phyloP scores from a whole-genome alignment of 352 stramenopile species.

The Phytophthora pistaciae region DNA sequence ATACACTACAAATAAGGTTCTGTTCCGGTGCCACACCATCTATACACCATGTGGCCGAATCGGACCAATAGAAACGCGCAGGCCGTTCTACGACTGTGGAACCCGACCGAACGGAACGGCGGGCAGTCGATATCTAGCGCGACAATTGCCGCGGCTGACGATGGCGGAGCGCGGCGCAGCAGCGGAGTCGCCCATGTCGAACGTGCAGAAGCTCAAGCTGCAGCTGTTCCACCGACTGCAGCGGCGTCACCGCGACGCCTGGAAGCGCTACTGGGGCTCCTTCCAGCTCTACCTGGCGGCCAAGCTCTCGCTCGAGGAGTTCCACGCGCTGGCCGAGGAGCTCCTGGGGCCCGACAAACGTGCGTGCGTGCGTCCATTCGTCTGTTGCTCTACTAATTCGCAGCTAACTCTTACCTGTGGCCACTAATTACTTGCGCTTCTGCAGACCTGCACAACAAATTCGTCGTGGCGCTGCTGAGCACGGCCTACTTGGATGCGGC shows the following conservation, averaged over 20 bases:
- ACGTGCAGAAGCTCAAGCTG: conserved; percentile 66
- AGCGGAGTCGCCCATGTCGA: conserved; percentile 12
- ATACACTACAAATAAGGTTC: too few relatives aligned
- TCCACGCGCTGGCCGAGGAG: conserved; percentile 54
- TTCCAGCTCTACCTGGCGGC: conserved; percentile 70
- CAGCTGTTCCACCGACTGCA: conserved; percentile 74
- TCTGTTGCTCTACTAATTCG: not conserved
- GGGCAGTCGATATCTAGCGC: conserved; percentile 4
- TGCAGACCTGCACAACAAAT: conserved; percentile 65
- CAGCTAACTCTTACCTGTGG: not conserved
- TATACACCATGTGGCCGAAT: not conserved
- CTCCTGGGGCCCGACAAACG: conserved; percentile 61
- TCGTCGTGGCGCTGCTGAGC: conserved; percentile 65
- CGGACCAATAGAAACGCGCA: not conserved
- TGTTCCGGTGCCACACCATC: too few relatives aligned
- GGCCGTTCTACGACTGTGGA: conserved; percentile 1
- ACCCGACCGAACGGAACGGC: conserved; percentile 1
- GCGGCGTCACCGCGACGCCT: conserved; percentile 52
- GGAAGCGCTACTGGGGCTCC: conserved; percentile 66
- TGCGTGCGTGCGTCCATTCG: conserved; percentile 13
- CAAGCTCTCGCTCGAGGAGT: conserved; percentile 62
- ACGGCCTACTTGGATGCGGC: conserved; percentile 31
- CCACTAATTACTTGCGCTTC: not conserved
- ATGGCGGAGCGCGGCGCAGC: conserved; percentile 18
- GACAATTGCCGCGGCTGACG: not conserved